Evolutionary conservation across 106 monocot genomes (phyloP).

Genomic region (Vanilla planifolia): DNA sequence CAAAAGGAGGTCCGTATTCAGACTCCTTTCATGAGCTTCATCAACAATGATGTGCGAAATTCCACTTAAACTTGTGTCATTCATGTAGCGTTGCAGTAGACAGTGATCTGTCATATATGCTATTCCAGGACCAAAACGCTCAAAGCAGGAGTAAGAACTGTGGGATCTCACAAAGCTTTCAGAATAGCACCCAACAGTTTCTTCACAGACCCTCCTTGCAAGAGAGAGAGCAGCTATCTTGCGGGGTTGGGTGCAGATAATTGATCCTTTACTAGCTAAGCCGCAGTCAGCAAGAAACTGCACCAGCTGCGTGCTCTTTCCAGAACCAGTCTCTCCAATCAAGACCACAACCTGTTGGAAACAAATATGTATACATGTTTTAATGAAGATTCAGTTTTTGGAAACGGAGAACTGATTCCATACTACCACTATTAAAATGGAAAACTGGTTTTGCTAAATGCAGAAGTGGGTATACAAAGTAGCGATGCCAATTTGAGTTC

Average conservation of each 20-base stretch:
- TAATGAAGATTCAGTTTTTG: too few species aligned
- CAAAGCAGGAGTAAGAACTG: conserved; percentile 39
- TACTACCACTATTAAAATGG: too few species aligned
- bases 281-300: conserved; percentile 86
- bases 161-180: conserved; percentile 41
- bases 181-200: conserved; percentile 66
- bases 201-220: conserved; percentile 69
- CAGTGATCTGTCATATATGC: conserved; percentile 86
- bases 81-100: conserved; percentile 78
- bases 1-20: conserved; percentile 76
- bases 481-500: too few species aligned
- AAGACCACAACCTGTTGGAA: conserved; percentile 54
- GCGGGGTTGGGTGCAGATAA: conserved; percentile 94
- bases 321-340: conserved; percentile 93
- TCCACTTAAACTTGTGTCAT: conserved; percentile 33
- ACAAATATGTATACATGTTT: too few species aligned
- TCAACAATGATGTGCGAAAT: conserved; percentile 80
- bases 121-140: conserved; percentile 36
- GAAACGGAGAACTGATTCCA: too few species aligned
- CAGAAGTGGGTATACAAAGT: too few species aligned
- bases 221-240: conserved; percentile 82
- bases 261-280: conserved; percentile 45
- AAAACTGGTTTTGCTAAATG: too few species aligned
- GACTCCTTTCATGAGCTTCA: conserved; percentile 98
- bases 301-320: conserved; percentile 96